Evolutionary conservation across 345 rosid genomes (phyloP), one percentile per base, ranked within the genome.

Genomic region (Populus deltoides): DNA sequence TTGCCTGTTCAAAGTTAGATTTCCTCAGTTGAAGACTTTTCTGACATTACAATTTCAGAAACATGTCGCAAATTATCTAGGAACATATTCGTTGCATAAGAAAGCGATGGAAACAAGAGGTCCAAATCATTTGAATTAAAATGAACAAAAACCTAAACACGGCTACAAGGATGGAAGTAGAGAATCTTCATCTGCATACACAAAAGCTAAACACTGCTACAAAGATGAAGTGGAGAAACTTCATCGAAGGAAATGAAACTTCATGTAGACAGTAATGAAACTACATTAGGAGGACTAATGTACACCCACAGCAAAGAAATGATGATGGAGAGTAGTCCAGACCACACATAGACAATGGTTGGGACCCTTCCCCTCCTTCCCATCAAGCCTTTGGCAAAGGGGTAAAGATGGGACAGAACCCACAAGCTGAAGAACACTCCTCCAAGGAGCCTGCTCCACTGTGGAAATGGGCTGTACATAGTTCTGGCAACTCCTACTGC

Each of bases 391-490:
- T 91, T 91, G 0, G 94, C 93, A 69, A 91, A 92, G 7, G 94
- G 93, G 84, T 87, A 89, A 2, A 92, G 90, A 86, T 92, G 97
- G 78, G 87, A 83, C 25, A 92, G 53, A 41, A 91, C 94, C 94
- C 97, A 92, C 62, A 92, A 86, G 81, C 97, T 91, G 81, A 92
- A 92, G 81, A 91, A 92, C 83, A 91, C 93, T 45, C 97, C 97
- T 76, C 97, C 97, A 2, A 90, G 24, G 13, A 92, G 90, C 85
- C 83, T 92, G 86, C 94, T 92, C 94, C 94, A 92, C 38, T 91
- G 85, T 8, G 94, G 94, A 75, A 86, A 88, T 25, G 87, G 77
- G 75, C 90, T 91, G 78, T 90, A 91, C 75, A 91, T 18, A 11
- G 97, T 91, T 82, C 94, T 90, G 22, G 91, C 84, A 0, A 82